These are phyloP conservation scores for Heterobasidion irregulare DNA, from an alignment of 1,284 basidiomycete genomes.

Conservation along the genomic window DNA sequence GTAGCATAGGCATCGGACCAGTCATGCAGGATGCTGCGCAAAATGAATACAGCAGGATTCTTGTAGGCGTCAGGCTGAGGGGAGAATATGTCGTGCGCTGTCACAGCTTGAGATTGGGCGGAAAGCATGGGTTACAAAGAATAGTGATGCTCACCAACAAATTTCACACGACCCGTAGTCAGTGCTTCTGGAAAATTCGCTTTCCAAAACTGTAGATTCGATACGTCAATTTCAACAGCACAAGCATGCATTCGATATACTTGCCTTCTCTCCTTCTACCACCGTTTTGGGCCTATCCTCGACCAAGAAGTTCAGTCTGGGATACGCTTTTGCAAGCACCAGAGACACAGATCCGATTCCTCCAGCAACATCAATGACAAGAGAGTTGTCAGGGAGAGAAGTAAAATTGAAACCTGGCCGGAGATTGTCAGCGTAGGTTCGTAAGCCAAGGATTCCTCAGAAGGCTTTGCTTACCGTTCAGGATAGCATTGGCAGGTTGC, in stretches of 20 bases:
- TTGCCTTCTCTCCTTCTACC: background rate
- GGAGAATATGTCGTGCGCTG: too few species aligned
- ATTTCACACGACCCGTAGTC: slow-evolving; percentile 14
- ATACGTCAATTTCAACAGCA: background rate
- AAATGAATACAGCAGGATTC: too few species aligned
- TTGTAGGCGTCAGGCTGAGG: too few species aligned
- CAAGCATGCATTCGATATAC: background rate
- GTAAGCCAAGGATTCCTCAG: background rate
- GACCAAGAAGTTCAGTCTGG: slow-evolving; percentile 15
- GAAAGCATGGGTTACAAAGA: too few species aligned
- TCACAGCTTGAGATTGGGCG: too few species aligned
- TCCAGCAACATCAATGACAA: slow-evolving; percentile 17
- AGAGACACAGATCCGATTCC: slow-evolving; percentile 15
- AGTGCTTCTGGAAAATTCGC: slow-evolving; percentile 13
- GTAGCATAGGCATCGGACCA: too few species aligned
- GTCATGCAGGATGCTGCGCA: too few species aligned
- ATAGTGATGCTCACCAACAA: slow-evolving; percentile 1
- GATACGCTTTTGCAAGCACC: slow-evolving; percentile 11
- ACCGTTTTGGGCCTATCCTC: slow-evolving; percentile 8
- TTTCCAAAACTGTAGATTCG: slow-evolving; percentile 14
- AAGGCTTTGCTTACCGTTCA: slow-evolving; percentile 8
- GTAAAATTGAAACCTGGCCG: slow-evolving; percentile 4
- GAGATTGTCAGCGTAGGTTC: too few species aligned
- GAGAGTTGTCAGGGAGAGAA: slow-evolving; percentile 11
- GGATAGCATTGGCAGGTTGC: slow-evolving; percentile 15